phyloP scores from a whole-genome alignment of 768 basidiomycete species.

The Fomitopsis pulvina region DNA sequence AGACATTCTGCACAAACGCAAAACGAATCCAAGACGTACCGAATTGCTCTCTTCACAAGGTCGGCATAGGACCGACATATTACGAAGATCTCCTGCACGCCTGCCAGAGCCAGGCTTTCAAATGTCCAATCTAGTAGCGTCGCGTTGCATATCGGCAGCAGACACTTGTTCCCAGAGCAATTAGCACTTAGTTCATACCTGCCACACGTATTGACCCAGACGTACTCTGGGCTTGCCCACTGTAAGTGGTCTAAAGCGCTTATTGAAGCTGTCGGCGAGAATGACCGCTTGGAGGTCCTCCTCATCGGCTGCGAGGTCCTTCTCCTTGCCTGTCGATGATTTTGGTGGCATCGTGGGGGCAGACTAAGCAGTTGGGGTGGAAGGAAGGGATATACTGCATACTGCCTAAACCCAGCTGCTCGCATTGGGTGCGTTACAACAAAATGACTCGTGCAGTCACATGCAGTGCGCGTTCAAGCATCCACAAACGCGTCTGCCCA shows the following conservation, averaged over 20 bases:
- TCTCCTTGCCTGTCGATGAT: conserved; percentile 50
- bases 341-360: conserved; percentile 57
- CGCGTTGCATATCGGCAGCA: conserved; percentile 91
- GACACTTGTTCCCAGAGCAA: conserved; percentile 46
- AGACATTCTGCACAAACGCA: conserved; percentile 2
- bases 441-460: conserved; percentile 5
- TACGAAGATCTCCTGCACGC: conserved; percentile 94
- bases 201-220: conserved; percentile 2
- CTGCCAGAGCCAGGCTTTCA: conserved; percentile 89
- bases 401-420: background rate
- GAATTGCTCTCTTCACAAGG: conserved; percentile 78
- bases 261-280: conserved; percentile 95
- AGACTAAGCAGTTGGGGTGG: background rate
- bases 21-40: conserved; percentile 39
- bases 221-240: conserved; percentile 79
- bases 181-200: conserved; percentile 12
- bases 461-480: background rate
- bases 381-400: background rate
- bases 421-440: conserved; percentile 3
- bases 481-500: background rate
- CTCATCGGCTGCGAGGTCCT: conserved; percentile 63
- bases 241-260: conserved; percentile 87
- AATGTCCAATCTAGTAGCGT: conserved; percentile 95
- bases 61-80: conserved; percentile 89
- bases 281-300: conserved; percentile 92